These are phyloP conservation scores for Lentinus tigrinus DNA, from an alignment of 768 basidiomycete genomes.

Conservation along the genomic window DNA sequence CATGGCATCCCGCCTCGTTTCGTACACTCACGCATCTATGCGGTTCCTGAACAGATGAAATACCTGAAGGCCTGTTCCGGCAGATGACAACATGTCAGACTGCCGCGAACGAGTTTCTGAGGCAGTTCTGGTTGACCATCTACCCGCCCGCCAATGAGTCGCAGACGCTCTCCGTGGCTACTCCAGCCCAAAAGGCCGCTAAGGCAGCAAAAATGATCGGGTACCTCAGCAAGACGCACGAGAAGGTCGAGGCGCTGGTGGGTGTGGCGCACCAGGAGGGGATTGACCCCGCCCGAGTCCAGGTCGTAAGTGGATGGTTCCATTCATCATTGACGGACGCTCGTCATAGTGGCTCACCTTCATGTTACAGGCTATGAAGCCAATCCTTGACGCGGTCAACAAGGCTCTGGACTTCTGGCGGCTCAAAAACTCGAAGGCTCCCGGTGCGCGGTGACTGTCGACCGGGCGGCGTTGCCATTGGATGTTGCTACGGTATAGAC, in stretches of 20 bases:
- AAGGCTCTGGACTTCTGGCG: conserved; percentile 61
- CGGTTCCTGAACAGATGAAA: conserved; percentile 52
- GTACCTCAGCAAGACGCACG: conserved; percentile 76
- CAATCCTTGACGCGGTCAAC: conserved; percentile 68
- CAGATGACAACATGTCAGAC: conserved; percentile 91
- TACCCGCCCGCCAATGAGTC: conserved; percentile 70
- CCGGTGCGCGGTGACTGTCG: conserved; percentile 4
- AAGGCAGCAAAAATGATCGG: conserved; percentile 88
- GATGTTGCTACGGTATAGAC: conserved; percentile 5
- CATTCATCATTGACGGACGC: background rate
- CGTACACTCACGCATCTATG: background rate
- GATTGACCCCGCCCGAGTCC: conserved; percentile 59
- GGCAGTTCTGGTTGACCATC: conserved; percentile 91
- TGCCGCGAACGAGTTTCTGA: conserved; percentile 91
- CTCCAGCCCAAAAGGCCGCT: conserved; percentile 66
- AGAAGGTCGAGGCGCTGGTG: conserved; percentile 81
- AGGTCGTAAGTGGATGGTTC: conserved; percentile 49
- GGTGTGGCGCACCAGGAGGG: conserved; percentile 57
- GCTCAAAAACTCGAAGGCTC: conserved; percentile 19
- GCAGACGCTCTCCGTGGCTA: conserved; percentile 47
- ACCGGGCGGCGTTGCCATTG: background rate
- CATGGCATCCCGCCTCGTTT: background rate
- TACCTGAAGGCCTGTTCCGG: conserved; percentile 74
- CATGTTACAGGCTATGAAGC: conserved; percentile 66
- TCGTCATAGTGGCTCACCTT: background rate